Percentiles rank a stretch among this genome's conserved stretches.
These are phyloP conservation scores for Durusdinium trenchii DNA, from an alignment of 73 alveolate species.

Conservation along the genomic window DNA sequence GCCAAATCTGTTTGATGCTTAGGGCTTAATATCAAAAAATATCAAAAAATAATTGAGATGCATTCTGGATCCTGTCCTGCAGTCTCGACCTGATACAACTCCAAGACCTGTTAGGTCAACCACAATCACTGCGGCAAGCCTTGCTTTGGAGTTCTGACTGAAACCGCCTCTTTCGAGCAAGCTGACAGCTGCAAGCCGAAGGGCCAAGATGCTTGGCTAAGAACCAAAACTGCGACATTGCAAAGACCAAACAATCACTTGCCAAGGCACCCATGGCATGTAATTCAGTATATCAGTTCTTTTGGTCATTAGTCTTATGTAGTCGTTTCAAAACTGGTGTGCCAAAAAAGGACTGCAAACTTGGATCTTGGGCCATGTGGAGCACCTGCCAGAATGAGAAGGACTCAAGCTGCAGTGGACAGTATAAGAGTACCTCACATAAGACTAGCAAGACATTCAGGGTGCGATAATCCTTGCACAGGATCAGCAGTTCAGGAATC, in stretches of 20 bases:
- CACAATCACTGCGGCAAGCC: conserved; percentile 90
- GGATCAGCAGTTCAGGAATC: conserved; percentile 65
- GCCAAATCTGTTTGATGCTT: not conserved
- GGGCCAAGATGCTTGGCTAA: conserved; percentile 33
- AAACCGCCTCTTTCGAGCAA: not conserved
- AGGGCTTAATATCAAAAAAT: not conserved
- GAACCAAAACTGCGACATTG: no score
- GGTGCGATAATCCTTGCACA: not conserved
- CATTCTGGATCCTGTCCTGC: no score
- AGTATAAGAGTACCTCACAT: not conserved
- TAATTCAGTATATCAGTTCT: no score
- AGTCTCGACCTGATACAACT: not conserved
- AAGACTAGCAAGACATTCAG: not conserved
- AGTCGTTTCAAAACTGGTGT: not conserved
- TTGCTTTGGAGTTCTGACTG: conserved; percentile 54
- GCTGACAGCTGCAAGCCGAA: conserved; percentile 60
- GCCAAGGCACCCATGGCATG: no score
- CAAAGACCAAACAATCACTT: no score
- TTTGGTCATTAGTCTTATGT: no score
- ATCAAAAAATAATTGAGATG: not conserved
- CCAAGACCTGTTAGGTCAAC: conserved; percentile 1
- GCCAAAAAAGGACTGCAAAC: conserved; percentile 66
- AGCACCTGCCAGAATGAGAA: conserved; percentile 30
- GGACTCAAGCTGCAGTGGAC: not conserved
- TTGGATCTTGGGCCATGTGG: conserved; percentile 60